Conservation (phyloP, 805 yeast species). For the Candida xiaguanensis region DNA sequence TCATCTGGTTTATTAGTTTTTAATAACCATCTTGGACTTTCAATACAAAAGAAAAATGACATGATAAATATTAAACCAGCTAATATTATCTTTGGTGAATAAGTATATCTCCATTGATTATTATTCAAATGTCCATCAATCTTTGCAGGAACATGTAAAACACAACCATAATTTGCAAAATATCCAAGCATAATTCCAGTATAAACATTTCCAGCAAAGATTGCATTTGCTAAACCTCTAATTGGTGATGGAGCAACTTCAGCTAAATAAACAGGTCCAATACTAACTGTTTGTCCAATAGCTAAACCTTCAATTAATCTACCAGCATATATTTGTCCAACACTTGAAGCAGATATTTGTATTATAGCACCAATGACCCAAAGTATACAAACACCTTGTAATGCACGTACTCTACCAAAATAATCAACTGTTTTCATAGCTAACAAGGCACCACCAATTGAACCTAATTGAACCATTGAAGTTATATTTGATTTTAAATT, state of each 20-base stretch:
- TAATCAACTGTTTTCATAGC: constrained; percentile 34
- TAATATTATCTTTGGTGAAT: constrained; percentile 42
- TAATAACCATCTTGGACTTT: constrained; percentile 50
- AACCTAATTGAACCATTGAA: constrained; percentile 54
- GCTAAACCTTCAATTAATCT: constrained; percentile 51
- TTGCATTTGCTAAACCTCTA: constrained; percentile 47
- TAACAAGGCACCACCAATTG: constrained; percentile 46
- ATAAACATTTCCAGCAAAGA: constrained; percentile 56
- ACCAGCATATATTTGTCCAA: constrained; percentile 52
- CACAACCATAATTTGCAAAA: constrained; percentile 34
- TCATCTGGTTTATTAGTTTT: constrained; percentile 35
- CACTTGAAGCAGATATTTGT: constrained; percentile 39
- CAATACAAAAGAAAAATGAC: constrained; percentile 39
- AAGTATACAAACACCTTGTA: constrained; percentile 37
- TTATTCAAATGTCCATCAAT: constrained; percentile 7
- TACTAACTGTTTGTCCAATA: constrained; percentile 50
- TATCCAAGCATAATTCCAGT: constrained; percentile 47
- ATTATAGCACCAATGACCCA: constrained; percentile 46
- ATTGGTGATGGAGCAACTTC: constrained; percentile 50
- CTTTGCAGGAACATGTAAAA: constrained; percentile 17
- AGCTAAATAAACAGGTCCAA: constrained; percentile 50
- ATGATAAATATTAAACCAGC: constrained; percentile 43
- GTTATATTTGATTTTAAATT: constrained; percentile 48
- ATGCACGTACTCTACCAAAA: constrained; percentile 46
- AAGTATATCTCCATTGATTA: constrained; percentile 50